A percentile compares a stretch with the other conserved stretches of the same genome.
These are phyloP conservation scores for Saitozyma podzolica DNA, from an alignment of 768 basidiomycete species.

Conservation along the genomic window DNA sequence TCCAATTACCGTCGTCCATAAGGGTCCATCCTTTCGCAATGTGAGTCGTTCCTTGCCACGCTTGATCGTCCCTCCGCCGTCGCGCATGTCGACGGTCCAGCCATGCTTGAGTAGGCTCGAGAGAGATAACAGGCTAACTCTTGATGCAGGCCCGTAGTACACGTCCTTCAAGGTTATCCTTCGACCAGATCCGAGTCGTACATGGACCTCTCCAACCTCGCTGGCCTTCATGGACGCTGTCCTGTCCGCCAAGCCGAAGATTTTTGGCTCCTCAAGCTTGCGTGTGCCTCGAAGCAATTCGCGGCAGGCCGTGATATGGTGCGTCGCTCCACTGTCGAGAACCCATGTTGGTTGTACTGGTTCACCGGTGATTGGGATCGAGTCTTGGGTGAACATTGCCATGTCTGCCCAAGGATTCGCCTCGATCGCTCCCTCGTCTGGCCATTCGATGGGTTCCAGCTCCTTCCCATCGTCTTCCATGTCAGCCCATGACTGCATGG, in stretches of 20 bases:
- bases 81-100: too few species aligned
- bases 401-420: too few species aligned
- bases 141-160: background rate
- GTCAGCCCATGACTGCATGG: background rate
- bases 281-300: conserved; percentile 1
- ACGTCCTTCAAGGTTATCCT: conserved; percentile 1
- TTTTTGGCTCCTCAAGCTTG: conserved; percentile 1
- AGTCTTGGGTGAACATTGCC: too few species aligned
- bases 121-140: conserved; percentile 7
- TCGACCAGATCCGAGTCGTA: background rate
- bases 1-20: too few species aligned
- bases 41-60: too few species aligned
- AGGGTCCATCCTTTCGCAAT: too few species aligned
- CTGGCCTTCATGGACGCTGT: background rate
- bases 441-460: too few species aligned
- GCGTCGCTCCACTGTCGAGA: conserved; percentile 14
- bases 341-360: conserved; percentile 4
- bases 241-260: conserved; percentile 10
- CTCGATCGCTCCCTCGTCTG: too few species aligned
- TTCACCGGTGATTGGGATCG: background rate
- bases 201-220: conserved; percentile 2
- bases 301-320: conserved; percentile 11
- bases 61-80: too few species aligned
- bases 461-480: conserved; percentile 1
- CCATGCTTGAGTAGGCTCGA: conserved; percentile 1